Conservation (phyloP, 2,329 filamentous ascomycete species). For the Calonectria leucothoes region DNA sequence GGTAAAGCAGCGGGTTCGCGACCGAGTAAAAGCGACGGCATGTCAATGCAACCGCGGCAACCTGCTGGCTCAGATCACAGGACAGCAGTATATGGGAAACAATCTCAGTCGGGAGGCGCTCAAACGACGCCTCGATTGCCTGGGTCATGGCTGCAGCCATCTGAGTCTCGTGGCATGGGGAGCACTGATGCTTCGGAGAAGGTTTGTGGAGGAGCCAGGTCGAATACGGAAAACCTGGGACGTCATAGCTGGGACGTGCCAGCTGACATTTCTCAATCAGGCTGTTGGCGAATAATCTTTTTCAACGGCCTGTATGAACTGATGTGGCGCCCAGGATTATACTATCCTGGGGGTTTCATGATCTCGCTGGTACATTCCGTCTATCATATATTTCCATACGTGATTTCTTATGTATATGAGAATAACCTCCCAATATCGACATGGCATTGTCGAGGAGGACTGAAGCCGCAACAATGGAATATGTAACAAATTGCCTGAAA, state of each 20-base stretch:
- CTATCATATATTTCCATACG: not conserved
- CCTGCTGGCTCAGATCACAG: not conserved
- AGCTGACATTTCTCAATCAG: not conserved
- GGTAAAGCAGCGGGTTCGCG: conserved; percentile 23
- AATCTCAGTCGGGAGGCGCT: not conserved
- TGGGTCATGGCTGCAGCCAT: not conserved
- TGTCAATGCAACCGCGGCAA: not conserved
- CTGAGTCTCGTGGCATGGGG: not conserved
- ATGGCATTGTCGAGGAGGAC: not conserved
- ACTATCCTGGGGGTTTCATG: not conserved
- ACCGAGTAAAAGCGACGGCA: conserved; percentile 3
- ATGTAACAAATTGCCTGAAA: not conserved
- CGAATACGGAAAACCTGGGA: not conserved
- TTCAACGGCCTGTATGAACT: not conserved
- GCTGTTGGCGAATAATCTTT: not conserved
- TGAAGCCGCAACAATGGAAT: not conserved
- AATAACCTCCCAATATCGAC: too few relatives aligned
- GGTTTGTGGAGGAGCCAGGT: not conserved
- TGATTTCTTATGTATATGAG: too few relatives aligned
- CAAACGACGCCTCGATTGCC: not conserved
- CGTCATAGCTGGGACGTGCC: not conserved
- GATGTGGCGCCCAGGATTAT: not conserved
- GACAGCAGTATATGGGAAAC: not conserved
- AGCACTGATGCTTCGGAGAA: not conserved
- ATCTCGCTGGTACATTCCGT: not conserved